Percentiles rank a stretch among this genome's conserved stretches.
Conservation (phyloP, 73 alveolate genomes). For the Paramecium sonneborni region DNA sequence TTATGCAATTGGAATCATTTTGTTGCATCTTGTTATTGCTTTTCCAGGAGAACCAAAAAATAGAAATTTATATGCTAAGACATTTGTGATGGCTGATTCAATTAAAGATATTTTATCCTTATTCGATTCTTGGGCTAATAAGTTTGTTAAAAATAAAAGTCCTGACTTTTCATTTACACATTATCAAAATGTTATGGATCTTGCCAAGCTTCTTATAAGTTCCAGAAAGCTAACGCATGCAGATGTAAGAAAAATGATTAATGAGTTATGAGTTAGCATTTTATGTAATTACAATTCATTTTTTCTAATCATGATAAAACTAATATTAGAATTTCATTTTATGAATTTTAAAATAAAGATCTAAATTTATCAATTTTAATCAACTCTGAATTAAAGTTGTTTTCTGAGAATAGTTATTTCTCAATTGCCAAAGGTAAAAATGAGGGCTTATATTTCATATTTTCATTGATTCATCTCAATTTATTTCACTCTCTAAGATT, state of each 20-base stretch:
- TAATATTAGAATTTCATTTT: not conserved
- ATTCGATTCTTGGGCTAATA: slow-evolving; percentile 48
- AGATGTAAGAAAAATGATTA: slow-evolving; percentile 42
- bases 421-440: no score
- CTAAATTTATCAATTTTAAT: not conserved
- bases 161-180: slow-evolving; percentile 37
- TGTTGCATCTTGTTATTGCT: slow-evolving; percentile 40
- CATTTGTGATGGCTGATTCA: slow-evolving; percentile 20
- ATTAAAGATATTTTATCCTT: not conserved
- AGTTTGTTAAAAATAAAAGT: slow-evolving; percentile 38
- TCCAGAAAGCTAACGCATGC: not conserved
- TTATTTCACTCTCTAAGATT: no score
- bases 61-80: slow-evolving; percentile 41
- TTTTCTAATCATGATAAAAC: not conserved
- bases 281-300: not conserved
- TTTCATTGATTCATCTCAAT: no score
- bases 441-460: no score
- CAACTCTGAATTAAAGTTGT: not conserved
- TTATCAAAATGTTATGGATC: not conserved
- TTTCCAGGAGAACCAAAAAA: slow-evolving; percentile 55
- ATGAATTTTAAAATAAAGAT: not conserved
- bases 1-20: slow-evolving; percentile 37
- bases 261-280: not conserved
- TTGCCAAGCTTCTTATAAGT: slow-evolving; percentile 28
- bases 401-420: no score